Conservation (phyloP, 2,329 filamentous ascomycete species). For the Epichloe gansuensis region DNA sequence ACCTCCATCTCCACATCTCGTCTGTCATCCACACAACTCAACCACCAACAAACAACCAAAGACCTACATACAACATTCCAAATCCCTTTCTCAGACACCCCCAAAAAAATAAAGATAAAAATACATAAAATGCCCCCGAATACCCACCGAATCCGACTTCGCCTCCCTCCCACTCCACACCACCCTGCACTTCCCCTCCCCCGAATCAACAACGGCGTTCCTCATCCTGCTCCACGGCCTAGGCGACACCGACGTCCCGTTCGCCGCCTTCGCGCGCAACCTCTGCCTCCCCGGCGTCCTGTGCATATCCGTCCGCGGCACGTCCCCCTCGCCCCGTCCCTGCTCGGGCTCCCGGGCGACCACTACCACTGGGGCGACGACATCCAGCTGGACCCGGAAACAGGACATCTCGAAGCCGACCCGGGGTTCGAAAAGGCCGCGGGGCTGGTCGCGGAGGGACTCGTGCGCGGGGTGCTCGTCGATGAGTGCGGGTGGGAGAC, state of each 20-base stretch:
- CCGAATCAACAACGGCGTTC: slow-evolving; percentile 57
- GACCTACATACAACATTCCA: background rate
- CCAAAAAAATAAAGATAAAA: background rate
- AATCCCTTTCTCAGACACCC: background rate
- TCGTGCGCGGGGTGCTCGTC: slow-evolving; percentile 41
- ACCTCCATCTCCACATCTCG: no score
- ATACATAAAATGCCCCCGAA: slow-evolving; percentile 29
- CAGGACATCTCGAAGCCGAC: slow-evolving; percentile 46
- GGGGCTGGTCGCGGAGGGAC: slow-evolving; percentile 32
- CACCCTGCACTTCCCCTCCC: slow-evolving; percentile 36
- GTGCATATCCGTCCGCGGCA: slow-evolving; percentile 62
- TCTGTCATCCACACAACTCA: background rate
- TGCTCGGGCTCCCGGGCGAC: slow-evolving; percentile 28
- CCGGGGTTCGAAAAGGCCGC: slow-evolving; percentile 45
- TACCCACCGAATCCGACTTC: slow-evolving; percentile 41
- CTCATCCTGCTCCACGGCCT: slow-evolving; percentile 77
- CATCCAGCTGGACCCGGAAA: slow-evolving; percentile 36
- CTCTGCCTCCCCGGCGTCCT: slow-evolving; percentile 67
- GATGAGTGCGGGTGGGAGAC: slow-evolving; percentile 45
- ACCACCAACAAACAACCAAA: background rate
- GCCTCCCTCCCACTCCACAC: slow-evolving; percentile 30
- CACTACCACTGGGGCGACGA: slow-evolving; percentile 60
- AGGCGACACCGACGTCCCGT: slow-evolving; percentile 61
- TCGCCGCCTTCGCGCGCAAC: slow-evolving; percentile 54
- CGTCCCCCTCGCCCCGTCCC: slow-evolving; percentile 53